Conservation (phyloP, 768 basidiomycete species). For the Gloeopeniophorella convolvens region DNA sequence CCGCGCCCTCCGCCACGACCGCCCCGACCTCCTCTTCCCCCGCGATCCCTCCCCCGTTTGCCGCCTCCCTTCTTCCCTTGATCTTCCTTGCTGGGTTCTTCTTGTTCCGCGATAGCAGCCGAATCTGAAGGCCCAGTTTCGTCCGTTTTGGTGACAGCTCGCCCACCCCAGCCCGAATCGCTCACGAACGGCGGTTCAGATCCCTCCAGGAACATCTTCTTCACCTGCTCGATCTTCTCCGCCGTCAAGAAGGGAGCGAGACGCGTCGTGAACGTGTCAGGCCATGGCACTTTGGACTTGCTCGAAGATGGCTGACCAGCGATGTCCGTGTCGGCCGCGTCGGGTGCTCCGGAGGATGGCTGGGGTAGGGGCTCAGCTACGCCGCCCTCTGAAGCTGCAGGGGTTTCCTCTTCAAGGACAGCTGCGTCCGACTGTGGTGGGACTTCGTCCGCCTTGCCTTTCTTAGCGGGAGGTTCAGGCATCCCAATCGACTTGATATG, state of each 20-base stretch:
- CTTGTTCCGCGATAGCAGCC: constrained; percentile 20
- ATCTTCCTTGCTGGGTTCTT: constrained; percentile 19
- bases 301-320: constrained; percentile 20
- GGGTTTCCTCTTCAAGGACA: constrained; percentile 14
- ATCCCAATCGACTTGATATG: constrained; percentile 73
- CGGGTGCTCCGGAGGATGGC: not conserved
- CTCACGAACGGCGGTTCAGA: constrained; percentile 66
- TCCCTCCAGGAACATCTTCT: constrained; percentile 74
- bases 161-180: constrained; percentile 69
- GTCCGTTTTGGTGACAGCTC: constrained; percentile 32
- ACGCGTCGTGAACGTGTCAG: constrained; percentile 46
- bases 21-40: constrained; percentile 42
- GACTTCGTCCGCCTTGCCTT: constrained; percentile 29
- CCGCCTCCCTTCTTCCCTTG: constrained; percentile 29
- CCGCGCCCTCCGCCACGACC: constrained; percentile 39
- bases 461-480: constrained; percentile 52
- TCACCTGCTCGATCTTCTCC: constrained; percentile 53
- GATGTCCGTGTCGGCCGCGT: constrained; percentile 14
- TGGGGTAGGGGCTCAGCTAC: not conserved
- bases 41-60: constrained; percentile 36
- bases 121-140: constrained; percentile 22
- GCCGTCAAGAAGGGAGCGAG: constrained; percentile 61
- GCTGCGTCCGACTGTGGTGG: constrained; percentile 14
- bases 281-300: constrained; percentile 48
- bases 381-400: constrained; percentile 16